Evolutionary conservation across 1,284 basidiomycete species (phyloP).

Genomic region (Testicularia cyperi): DNA sequence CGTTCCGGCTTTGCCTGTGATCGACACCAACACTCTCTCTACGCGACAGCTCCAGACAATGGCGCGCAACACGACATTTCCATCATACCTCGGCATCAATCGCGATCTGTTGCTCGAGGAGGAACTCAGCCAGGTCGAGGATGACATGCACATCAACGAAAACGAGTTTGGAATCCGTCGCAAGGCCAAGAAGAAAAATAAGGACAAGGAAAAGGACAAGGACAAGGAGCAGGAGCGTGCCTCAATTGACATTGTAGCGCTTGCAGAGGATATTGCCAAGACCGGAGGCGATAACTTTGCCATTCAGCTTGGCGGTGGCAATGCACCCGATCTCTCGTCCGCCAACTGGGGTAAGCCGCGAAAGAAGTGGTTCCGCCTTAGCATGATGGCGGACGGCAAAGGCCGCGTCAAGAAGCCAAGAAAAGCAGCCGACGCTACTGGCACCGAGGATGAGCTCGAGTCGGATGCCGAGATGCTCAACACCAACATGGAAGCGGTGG

Average conservation of each 20-base stretch:
- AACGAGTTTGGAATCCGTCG: conserved; percentile 10
- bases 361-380: conserved; percentile 43
- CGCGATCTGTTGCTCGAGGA: conserved; percentile 23
- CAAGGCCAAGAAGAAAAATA: background rate
- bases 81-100: conserved; percentile 42
- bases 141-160: background rate
- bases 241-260: conserved; percentile 11
- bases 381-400: conserved; percentile 34
- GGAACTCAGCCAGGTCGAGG: conserved; percentile 6
- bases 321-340: conserved; percentile 31
- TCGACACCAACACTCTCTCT: conserved; percentile 30
- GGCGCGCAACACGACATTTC: conserved; percentile 38
- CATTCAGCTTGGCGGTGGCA: conserved; percentile 21
- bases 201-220: no score
- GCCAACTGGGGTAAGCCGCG: conserved; percentile 43
- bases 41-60: conserved; percentile 46
- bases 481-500: no score
- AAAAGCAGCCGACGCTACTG: conserved; percentile 3
- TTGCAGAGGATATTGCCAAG: conserved; percentile 19
- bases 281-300: conserved; percentile 29
- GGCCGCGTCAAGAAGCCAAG: conserved; percentile 18
- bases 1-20: conserved; percentile 3
- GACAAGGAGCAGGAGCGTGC: conserved; percentile 1
- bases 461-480: conserved; percentile 19
- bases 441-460: conserved; percentile 19